Evolutionary conservation across 495 filamentous ascomycete genomes (phyloP).

Genomic region (Neurospora tetraspora): DNA sequence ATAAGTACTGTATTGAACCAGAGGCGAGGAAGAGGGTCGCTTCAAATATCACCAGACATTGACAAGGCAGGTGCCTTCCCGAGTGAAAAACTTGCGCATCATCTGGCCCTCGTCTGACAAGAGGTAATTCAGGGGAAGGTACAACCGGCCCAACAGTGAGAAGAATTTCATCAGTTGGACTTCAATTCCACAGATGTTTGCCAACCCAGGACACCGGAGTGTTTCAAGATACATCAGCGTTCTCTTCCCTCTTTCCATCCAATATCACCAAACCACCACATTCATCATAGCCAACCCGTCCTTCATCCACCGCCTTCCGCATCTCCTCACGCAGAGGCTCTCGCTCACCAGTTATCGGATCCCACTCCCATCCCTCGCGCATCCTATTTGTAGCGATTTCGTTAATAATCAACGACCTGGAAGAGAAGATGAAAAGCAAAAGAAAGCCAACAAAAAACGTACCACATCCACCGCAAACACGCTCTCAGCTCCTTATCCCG

Average conservation of each 20-base stretch:
- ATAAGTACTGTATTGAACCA: background rate
- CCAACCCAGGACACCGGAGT: background rate
- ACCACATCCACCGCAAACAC: slow-evolving; percentile 85
- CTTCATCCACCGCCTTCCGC: slow-evolving; percentile 47
- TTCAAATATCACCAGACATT: background rate
- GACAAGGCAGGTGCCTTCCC: background rate
- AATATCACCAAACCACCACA: slow-evolving; percentile 36
- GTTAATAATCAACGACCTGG: background rate
- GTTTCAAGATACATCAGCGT: background rate
- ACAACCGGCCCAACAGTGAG: background rate
- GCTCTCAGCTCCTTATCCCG: slow-evolving; percentile 82
- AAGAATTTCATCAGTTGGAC: background rate
- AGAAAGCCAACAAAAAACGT: slow-evolving; percentile 16
- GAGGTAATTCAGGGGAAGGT: background rate
- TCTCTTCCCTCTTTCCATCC: background rate
- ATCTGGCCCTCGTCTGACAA: background rate
- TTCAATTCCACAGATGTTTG: background rate
- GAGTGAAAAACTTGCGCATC: background rate
- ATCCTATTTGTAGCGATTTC: slow-evolving; percentile 11
- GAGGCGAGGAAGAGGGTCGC: background rate
- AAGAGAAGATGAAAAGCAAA: background rate
- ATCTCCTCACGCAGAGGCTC: slow-evolving; percentile 44
- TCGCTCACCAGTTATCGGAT: slow-evolving; percentile 58
- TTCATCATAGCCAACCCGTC: slow-evolving; percentile 54
- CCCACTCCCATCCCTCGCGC: slow-evolving; percentile 75